Conservation (phyloP, 129 eudicot genomes). For the Solidago caesia region DNA sequence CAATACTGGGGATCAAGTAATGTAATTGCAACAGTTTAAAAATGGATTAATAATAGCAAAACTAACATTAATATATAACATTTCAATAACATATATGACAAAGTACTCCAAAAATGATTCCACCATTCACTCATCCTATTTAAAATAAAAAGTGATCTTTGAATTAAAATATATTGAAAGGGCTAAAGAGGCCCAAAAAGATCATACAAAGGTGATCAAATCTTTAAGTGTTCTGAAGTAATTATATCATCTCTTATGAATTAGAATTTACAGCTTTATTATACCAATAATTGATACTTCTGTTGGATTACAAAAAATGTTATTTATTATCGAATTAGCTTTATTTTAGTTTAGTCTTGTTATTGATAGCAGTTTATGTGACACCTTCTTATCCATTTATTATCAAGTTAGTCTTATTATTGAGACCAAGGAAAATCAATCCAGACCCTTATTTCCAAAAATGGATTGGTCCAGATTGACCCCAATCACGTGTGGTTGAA, state of each 20-base stretch:
- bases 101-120: not conserved
- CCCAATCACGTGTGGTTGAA: too few species aligned
- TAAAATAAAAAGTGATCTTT: not conserved
- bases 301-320: too few species aligned
- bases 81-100: not conserved
- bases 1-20: conserved; percentile 50
- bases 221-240: not conserved
- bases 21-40: not conserved
- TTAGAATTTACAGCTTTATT: not conserved
- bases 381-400: too few species aligned
- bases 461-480: too few species aligned
- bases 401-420: too few species aligned
- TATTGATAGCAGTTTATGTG: too few species aligned
- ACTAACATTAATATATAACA: conserved; percentile 1
- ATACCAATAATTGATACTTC: too few species aligned
- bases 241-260: not conserved
- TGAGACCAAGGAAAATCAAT: too few species aligned
- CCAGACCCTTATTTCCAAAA: too few species aligned
- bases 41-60: not conserved
- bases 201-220: not conserved
- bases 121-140: not conserved
- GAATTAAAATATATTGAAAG: not conserved
- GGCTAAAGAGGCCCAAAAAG: not conserved
- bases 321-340: too few species aligned
- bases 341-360: too few species aligned